phyloP scores from a whole-genome alignment of 331 rosid genomes.

The Rhamnella rubrinervis region DNA sequence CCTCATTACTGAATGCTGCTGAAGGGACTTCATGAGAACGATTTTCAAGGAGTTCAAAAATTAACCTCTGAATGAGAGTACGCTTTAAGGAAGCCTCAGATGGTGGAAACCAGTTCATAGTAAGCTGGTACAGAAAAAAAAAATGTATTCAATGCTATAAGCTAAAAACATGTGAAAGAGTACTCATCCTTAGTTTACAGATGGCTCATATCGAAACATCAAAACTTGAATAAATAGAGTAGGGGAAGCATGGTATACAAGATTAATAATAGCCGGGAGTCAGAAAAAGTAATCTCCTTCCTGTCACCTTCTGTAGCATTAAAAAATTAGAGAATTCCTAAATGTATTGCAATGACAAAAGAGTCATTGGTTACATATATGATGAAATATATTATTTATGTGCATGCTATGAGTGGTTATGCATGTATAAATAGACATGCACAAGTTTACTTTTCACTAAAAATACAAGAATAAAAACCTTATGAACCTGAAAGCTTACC shows the following conservation, averaged over 20 bases:
- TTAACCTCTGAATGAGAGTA: conserved; percentile 74
- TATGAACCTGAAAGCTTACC: neutral
- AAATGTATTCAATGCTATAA: conserved; percentile 16
- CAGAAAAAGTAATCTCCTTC: too few species aligned
- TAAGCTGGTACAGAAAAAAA: conserved; percentile 59
- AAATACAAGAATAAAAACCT: neutral
- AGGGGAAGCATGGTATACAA: neutral
- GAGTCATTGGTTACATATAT: too few species aligned
- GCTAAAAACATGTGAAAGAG: conserved; percentile 7
- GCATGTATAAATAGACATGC: neutral
- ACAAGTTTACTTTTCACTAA: neutral
- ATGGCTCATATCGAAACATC: too few species aligned
- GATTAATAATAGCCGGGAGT: too few species aligned
- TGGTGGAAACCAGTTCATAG: conserved; percentile 82
- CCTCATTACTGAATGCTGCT: conserved; percentile 50
- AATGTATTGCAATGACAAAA: too few species aligned
- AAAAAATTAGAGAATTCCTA: too few species aligned
- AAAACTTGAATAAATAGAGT: neutral
- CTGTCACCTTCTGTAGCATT: too few species aligned
- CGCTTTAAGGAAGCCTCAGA: conserved; percentile 92
- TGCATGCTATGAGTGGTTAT: too few species aligned
- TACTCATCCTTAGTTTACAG: neutral
- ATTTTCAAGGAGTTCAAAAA: conserved; percentile 64
- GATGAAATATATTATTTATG: too few species aligned
- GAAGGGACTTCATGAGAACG: conserved; percentile 42